Evolutionary conservation across 2,329 filamentous ascomycete species (phyloP).

Genomic region (Parasarocladium wereldwijsianum): DNA sequence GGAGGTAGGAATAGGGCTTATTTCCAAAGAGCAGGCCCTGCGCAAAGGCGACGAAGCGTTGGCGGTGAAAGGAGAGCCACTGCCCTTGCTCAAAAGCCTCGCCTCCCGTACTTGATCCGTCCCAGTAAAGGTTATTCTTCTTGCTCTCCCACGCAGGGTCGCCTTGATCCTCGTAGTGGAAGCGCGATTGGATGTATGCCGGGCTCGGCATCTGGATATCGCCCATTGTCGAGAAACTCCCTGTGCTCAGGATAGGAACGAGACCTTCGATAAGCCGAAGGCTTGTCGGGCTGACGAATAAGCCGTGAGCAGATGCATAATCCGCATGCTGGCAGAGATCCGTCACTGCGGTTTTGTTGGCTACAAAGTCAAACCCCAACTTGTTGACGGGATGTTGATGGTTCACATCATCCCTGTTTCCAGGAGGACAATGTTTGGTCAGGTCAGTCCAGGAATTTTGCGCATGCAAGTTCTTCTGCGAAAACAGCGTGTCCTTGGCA

Average conservation of each 20-base stretch:
- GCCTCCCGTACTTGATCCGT: constrained; percentile 38
- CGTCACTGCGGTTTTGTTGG: constrained; percentile 11
- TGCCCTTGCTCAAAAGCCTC: constrained; percentile 13
- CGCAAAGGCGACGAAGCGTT: constrained; percentile 25
- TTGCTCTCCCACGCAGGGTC: constrained; percentile 36
- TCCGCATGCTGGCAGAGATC: constrained; percentile 30
- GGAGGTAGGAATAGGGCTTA: constrained; percentile 17
- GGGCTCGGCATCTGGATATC: constrained; percentile 38
- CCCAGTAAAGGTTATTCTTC: constrained; percentile 38
- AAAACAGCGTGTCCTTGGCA: constrained; percentile 5
- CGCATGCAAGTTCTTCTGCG: constrained; percentile 13
- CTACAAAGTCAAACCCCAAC: constrained; percentile 21
- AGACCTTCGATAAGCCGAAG: constrained; percentile 23
- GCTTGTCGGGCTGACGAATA: constrained; percentile 27
- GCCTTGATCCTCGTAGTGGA: constrained; percentile 21
- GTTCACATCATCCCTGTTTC: background rate
- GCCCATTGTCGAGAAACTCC: constrained; percentile 28
- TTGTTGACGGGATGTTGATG: constrained; percentile 7
- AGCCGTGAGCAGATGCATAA: constrained; percentile 26
- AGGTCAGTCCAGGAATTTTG: constrained; percentile 16
- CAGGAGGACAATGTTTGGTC: constrained; percentile 15
- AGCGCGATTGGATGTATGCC: constrained; percentile 27
- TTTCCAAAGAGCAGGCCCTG: constrained; percentile 15
- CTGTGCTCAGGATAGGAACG: constrained; percentile 32
- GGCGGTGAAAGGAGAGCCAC: constrained; percentile 24